Evolutionary conservation across 768 basidiomycete genomes (phyloP).

Genomic region (Rhizopogon salebrosus): DNA sequence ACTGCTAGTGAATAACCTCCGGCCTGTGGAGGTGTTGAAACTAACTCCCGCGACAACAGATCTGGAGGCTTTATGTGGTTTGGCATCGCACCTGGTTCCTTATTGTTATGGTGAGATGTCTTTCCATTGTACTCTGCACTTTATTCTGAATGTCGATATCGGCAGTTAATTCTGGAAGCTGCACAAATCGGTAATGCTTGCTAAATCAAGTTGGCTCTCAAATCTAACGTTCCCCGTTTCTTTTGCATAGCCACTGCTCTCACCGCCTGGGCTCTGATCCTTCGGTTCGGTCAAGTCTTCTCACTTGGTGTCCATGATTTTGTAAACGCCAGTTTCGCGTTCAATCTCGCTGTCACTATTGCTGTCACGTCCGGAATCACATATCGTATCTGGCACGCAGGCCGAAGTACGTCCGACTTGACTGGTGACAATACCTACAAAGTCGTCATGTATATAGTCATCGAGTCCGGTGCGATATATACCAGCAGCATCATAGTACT

Average conservation of each 20-base stretch:
- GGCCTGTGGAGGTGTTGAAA: background rate
- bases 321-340: background rate
- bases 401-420: background rate
- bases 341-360: slow-evolving; percentile 10
- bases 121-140: background rate
- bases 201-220: background rate
- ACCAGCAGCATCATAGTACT: slow-evolving; percentile 10
- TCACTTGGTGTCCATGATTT: background rate
- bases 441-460: slow-evolving; percentile 7
- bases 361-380: slow-evolving; percentile 10
- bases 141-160: background rate
- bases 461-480: slow-evolving; percentile 15
- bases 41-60: background rate
- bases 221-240: background rate
- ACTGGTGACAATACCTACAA: slow-evolving; percentile 2
- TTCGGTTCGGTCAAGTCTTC: background rate
- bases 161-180: background rate
- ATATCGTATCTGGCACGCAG: slow-evolving; percentile 8
- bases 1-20: background rate
- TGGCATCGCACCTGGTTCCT: background rate
- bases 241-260: background rate
- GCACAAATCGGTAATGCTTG: background rate
- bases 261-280: background rate
- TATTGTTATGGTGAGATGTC: background rate
- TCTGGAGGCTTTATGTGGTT: slow-evolving; percentile 3